Percentiles rank a stretch among this genome's conserved stretches.
phyloP scores from a whole-genome alignment of 805 yeast genomes.

The Teunomyces aglyptinius region DNA sequence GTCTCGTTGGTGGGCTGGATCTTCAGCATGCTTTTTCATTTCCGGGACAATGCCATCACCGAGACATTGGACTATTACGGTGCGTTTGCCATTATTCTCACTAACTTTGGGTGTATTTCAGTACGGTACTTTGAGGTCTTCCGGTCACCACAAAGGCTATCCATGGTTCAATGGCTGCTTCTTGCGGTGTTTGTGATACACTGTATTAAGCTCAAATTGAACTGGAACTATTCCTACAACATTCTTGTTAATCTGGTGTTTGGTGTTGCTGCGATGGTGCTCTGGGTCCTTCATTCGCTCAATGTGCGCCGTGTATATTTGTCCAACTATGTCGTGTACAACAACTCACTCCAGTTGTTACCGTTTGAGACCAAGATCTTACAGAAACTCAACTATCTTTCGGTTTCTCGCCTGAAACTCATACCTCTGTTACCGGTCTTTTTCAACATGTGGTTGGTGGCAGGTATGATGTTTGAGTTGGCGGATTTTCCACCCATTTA shows the following conservation, averaged over 20 bases:
- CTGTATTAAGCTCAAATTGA: constrained; percentile 20
- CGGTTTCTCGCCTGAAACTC: constrained; percentile 21
- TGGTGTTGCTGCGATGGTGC: constrained; percentile 26
- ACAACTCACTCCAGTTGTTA: constrained; percentile 35
- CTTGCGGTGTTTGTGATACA: constrained; percentile 23
- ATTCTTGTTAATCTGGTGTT: constrained; percentile 28
- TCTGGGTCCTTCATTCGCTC: constrained; percentile 37
- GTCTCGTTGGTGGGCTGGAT: constrained; percentile 37
- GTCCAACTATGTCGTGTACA: constrained; percentile 19
- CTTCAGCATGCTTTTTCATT: constrained; percentile 37
- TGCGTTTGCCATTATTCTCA: constrained; percentile 36
- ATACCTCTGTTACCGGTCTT: constrained; percentile 37
- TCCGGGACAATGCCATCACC: constrained; percentile 34
- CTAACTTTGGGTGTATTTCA: constrained; percentile 34
- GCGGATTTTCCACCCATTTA: constrained; percentile 34
- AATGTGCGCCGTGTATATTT: constrained; percentile 15
- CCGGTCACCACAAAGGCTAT: constrained; percentile 11
- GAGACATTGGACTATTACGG: constrained; percentile 44
- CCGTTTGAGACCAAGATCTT: constrained; percentile 40
- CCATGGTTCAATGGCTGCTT: constrained; percentile 18
- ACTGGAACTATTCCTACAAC: constrained; percentile 43
- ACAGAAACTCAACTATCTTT: constrained; percentile 28
- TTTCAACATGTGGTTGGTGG: constrained; percentile 31
- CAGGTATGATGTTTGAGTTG: constrained; percentile 34
- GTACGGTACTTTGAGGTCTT: constrained; percentile 32